phyloP scores from a whole-genome alignment of 2,329 filamentous ascomycete species.

The Colletotrichum australisinense region DNA sequence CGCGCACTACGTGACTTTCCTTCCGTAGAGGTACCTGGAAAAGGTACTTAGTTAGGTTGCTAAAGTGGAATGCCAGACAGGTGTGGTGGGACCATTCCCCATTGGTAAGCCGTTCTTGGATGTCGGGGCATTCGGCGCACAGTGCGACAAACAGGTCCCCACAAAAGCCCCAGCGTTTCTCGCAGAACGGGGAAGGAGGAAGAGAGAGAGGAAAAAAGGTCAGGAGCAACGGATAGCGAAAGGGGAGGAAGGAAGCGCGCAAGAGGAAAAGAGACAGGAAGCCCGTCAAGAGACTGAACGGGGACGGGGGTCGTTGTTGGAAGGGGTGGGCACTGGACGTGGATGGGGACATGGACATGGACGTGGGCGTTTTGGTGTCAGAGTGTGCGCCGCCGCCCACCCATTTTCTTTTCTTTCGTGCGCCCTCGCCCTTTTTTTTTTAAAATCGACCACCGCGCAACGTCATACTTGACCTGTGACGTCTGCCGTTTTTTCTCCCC shows the following conservation, averaged over 20 bases:
- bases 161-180: slow-evolving; percentile 18
- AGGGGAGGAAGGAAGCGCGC: not conserved
- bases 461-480: slow-evolving; percentile 57
- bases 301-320: slow-evolving; percentile 6
- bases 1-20: not conserved
- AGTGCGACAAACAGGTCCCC: slow-evolving; percentile 14
- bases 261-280: not conserved
- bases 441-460: slow-evolving; percentile 48
- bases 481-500: slow-evolving; percentile 49
- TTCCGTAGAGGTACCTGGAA: not conserved
- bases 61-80: not conserved
- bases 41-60: not conserved
- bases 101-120: slow-evolving; percentile 26
- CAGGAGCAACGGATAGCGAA: not conserved
- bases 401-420: slow-evolving; percentile 46
- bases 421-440: slow-evolving; percentile 36
- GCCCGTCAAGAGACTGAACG: not conserved
- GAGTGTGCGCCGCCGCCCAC: slow-evolving; percentile 32
- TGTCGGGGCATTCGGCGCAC: slow-evolving; percentile 2
- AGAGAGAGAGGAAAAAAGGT: not conserved
- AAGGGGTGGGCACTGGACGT: slow-evolving; percentile 17
- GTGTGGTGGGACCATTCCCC: slow-evolving; percentile 16
- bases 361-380: slow-evolving; percentile 32
- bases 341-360: slow-evolving; percentile 14
- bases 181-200: slow-evolving; percentile 11